Percentiles rank a stretch among this genome's conserved stretches.
Evolutionary conservation across 306 rosid genomes (phyloP).

Genomic region (Prunus davidiana): DNA sequence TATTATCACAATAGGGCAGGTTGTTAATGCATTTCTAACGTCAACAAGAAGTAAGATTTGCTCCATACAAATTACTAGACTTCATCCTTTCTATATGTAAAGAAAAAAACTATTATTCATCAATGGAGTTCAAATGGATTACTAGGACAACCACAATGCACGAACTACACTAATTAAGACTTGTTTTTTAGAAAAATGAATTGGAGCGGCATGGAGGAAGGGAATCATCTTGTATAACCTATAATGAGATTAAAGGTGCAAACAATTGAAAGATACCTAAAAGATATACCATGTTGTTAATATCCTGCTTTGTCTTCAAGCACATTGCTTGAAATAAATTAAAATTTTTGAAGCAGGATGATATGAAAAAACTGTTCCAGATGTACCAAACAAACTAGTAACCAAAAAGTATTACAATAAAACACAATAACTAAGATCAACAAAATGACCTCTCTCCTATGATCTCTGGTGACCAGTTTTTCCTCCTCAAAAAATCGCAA

Average conservation of each 20-base stretch:
- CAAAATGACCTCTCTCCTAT: constrained; percentile 73
- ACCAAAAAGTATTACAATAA: constrained; percentile 7
- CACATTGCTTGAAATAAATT: neutral
- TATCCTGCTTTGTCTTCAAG: neutral
- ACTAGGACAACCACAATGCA: neutral
- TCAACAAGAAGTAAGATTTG: neutral
- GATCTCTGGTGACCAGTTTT: constrained; percentile 83
- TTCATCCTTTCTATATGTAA: neutral
- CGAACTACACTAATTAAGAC: neutral
- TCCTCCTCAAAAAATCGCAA: constrained; percentile 89
- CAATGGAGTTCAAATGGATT: neutral
- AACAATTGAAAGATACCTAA: neutral
- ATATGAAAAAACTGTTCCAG: neutral
- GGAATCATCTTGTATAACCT: neutral
- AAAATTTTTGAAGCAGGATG: too few relatives aligned
- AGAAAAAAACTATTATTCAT: neutral
- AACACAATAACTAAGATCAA: constrained; percentile 17
- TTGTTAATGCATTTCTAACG: neutral
- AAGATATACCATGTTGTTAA: neutral
- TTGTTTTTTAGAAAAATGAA: neutral
- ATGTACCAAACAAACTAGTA: neutral
- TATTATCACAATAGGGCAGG: neutral
- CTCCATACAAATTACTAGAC: neutral
- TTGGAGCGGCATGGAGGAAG: neutral
- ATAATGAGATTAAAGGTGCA: neutral